Base-by-base conservation (phyloP, 805 yeast genomes). In the Hanseniaspora vineae region DNA sequence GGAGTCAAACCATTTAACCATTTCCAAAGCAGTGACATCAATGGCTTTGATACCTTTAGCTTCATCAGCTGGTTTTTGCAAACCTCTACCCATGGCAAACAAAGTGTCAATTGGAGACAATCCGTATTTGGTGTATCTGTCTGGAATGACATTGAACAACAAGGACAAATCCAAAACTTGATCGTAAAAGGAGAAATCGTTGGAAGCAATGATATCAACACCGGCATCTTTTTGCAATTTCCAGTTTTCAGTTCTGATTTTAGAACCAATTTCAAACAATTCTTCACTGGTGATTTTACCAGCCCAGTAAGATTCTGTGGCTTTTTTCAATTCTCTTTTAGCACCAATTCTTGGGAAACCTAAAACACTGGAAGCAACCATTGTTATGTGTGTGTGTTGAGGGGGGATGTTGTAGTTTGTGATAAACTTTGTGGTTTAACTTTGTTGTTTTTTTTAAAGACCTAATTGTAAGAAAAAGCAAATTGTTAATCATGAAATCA, bases 261-360 rank as follows among this genome's bases (percentile, higher is more conserved):
- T 89, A 76, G 89, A 85, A 74, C 97, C 98, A 61, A 84, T 89
- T 64, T 85, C 78, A 69, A 86, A 71, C 58, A 92, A 80, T 64
- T 87, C 95, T 52, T 85, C 97, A 56, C 77, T 84, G 54, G 83
- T 62, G 62, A 81, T 81, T 76, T 89, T 90, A 68, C 97, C 97
- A 59, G 78, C 69, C 98, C 98, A 92, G 90, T 92, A 92, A 68
- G 95, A 84, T 77, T 92, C 98, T 60, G 98, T 92, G 71, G 87
- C 86, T 75, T 92, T 92, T 77, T 92, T 92, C 72, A 92, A 82
- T 77, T 92, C 98, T 81, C 98, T 92, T 77, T 88, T 88, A 63
- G 96, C 92, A 66, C 98, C 98, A 66, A 90, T 92, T 78, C 98
- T 92, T 75, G 98, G 98, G 92, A 92, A 92, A 71, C 98, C 98